These are phyloP conservation scores for Sclerotinia trifoliorum DNA, from an alignment of 2,329 filamentous ascomycete species.

Conservation along the genomic window DNA sequence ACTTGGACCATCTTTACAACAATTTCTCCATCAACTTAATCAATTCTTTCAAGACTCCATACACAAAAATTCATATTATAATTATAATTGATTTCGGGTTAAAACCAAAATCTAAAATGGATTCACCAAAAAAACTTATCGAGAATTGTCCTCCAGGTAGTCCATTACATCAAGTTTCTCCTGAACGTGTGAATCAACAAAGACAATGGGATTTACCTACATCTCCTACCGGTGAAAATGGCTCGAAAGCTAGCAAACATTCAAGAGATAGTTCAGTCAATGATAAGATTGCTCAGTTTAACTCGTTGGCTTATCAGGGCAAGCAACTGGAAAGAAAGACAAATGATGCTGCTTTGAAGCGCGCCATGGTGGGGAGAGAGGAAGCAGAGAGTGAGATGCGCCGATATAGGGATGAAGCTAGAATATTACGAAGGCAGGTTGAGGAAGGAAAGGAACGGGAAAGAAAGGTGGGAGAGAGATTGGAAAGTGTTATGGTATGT, in stretches of 20 bases:
- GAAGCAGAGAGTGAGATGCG: slow-evolving; percentile 69
- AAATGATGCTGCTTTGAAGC: slow-evolving; percentile 63
- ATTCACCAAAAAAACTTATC: slow-evolving; percentile 49
- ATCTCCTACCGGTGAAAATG: slow-evolving; percentile 25
- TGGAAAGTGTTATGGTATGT: slow-evolving; percentile 69
- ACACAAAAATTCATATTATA: background rate
- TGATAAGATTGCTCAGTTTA: slow-evolving; percentile 71
- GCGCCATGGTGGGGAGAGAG: slow-evolving; percentile 66
- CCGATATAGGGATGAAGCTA: slow-evolving; percentile 60
- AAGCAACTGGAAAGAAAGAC: slow-evolving; percentile 63
- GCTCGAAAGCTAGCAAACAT: slow-evolving; percentile 28
- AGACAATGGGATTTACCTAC: slow-evolving; percentile 34
- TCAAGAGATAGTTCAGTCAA: slow-evolving; percentile 60
- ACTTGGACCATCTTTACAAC: slow-evolving; percentile 19
- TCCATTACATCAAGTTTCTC: slow-evolving; percentile 60
- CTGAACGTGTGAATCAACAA: slow-evolving; percentile 60
- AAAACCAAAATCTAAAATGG: slow-evolving; percentile 41
- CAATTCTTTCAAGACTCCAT: background rate
- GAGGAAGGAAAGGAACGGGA: slow-evolving; percentile 67
- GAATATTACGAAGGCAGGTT: slow-evolving; percentile 54
- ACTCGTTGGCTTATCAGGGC: slow-evolving; percentile 57
- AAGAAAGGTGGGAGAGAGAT: slow-evolving; percentile 61
- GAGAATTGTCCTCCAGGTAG: slow-evolving; percentile 50
- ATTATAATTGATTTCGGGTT: background rate
- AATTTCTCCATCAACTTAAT: slow-evolving; percentile 18